Base-by-base conservation (phyloP, 495 filamentous ascomycete species). In the Cladorrhinum samala region DNA sequence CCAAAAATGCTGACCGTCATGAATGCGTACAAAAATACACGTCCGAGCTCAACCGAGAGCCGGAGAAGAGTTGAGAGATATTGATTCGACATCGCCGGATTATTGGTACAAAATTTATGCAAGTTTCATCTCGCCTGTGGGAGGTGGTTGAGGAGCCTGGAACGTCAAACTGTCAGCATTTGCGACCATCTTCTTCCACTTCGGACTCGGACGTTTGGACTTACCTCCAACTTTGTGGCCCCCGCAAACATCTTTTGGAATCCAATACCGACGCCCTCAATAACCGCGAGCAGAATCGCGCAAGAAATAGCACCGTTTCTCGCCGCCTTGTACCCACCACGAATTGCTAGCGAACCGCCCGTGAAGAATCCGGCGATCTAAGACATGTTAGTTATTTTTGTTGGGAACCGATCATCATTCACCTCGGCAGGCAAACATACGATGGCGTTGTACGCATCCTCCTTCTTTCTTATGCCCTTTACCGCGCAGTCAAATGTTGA, bases 231-330 rank as follows among this genome's bases (percentile, higher is more conserved):
- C 76, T 84, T 85, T 60, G 88, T 96, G 66, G 87, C 85, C 39
- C 91, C 87, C 5, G 94, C 91, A 79, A 96, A 87, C 86, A 96
- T 91, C 63, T 91, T 84, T 71, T 95, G 89, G 77, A 97, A 90
- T 13, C 88, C 93, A 63, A 98, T 97, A 56, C 94, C 92, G 39
- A 96, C 93, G 56, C 93, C 93, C 71, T 98, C 93, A 56, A 98
- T 97, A 41, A 98, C 92, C 9, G 86, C 93, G 16, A 98, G 78
- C 64, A 98, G 77, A 50, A 94, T 87, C 39, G 89, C 93, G 67
- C 93, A 96, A 62, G 90, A 89, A 53, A 98, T 97, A 38, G 94
- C 93, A 33, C 88, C 89, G 72, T 97, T 97, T 55, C 93, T 77
- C 17, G 89, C 87, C 33, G 92, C 88, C 71, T 86, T 88, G 58